phyloP scores from a whole-genome alignment of 768 basidiomycete species.

The Mycena rebaudengoi region DNA sequence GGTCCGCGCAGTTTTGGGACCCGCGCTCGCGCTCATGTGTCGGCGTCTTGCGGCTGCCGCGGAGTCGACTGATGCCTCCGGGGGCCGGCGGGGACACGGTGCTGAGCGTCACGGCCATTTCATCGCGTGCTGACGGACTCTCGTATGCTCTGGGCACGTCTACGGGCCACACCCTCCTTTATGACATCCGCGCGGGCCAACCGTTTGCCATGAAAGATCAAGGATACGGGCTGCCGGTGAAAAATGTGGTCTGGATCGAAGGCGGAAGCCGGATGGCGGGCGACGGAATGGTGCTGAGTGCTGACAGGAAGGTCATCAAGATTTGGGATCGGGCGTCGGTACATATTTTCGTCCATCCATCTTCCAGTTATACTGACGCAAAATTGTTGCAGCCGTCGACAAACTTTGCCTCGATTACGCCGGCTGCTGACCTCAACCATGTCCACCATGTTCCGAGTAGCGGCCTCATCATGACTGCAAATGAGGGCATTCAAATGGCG shows the following conservation, averaged over 20 bases:
- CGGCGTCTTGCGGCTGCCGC: conserved; percentile 72
- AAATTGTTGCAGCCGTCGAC: conserved; percentile 64
- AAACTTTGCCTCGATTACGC: conserved; percentile 94
- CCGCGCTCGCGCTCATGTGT: conserved; percentile 82
- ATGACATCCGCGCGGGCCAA: conserved; percentile 87
- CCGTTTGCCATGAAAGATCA: conserved; percentile 95
- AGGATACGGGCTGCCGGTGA: conserved; percentile 92
- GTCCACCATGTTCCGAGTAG: conserved; percentile 90
- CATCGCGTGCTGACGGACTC: conserved; percentile 87
- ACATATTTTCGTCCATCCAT: conserved; percentile 45
- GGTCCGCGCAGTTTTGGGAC: conserved; percentile 96
- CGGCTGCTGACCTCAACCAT: conserved; percentile 88
- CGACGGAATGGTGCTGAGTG: conserved; percentile 88
- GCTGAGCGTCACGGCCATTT: conserved; percentile 83
- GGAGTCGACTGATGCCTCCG: conserved; percentile 56
- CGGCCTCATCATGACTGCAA: conserved; percentile 90
- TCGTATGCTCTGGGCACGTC: conserved; percentile 95
- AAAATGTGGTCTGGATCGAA: conserved; percentile 88
- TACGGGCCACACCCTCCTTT: conserved; percentile 92
- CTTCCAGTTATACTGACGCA: background rate
- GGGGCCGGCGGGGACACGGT: conserved; percentile 39
- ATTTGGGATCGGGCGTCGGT: conserved; percentile 92
- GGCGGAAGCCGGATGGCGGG: conserved; percentile 86
- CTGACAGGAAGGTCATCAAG: conserved; percentile 97
- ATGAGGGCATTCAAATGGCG: conserved; percentile 96